These are phyloP conservation scores for Glomus cerebriforme DNA, from an alignment of 192 early-diverging fungal genomes.

Conservation along the genomic window DNA sequence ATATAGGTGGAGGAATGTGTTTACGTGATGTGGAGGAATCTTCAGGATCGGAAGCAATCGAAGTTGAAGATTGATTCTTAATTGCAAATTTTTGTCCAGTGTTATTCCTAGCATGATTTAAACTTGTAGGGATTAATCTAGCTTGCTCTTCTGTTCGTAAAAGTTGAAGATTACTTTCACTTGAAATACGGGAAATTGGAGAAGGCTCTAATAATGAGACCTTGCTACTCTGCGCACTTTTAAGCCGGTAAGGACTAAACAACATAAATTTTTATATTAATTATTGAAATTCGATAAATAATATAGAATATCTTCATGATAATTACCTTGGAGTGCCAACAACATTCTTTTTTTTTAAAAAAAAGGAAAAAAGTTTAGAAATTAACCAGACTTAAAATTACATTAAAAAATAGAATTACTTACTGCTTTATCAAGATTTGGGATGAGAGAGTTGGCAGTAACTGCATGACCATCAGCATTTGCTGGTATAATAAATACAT, in stretches of 20 bases:
- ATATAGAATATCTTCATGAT: background rate
- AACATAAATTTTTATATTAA: background rate
- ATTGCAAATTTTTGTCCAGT: conserved; percentile 32
- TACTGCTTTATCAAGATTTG: background rate
- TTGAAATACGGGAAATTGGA: conserved; percentile 37
- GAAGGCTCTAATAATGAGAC: conserved; percentile 22
- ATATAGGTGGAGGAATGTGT: background rate
- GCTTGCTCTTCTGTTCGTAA: conserved; percentile 31
- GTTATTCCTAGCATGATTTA: conserved; percentile 24
- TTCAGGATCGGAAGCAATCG: conserved; percentile 35
- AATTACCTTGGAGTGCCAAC: conserved; percentile 38
- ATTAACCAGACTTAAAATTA: background rate
- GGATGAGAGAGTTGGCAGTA: background rate
- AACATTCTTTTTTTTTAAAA: conserved; percentile 37
- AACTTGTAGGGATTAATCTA: conserved; percentile 33
- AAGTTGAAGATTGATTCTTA: conserved; percentile 39
- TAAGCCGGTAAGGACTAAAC: background rate
- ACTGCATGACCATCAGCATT: conserved; percentile 29
- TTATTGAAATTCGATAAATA: background rate
- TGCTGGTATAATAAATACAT: conserved; percentile 66
- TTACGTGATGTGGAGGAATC: conserved; percentile 19
- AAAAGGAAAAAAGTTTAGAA: background rate
- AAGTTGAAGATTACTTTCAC: conserved; percentile 42
- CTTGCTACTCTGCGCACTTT: conserved; percentile 21
- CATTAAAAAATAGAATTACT: background rate